Evolutionary conservation across 2,329 filamentous ascomycete genomes (phyloP).

Genomic region (Colletotrichum incanum): DNA sequence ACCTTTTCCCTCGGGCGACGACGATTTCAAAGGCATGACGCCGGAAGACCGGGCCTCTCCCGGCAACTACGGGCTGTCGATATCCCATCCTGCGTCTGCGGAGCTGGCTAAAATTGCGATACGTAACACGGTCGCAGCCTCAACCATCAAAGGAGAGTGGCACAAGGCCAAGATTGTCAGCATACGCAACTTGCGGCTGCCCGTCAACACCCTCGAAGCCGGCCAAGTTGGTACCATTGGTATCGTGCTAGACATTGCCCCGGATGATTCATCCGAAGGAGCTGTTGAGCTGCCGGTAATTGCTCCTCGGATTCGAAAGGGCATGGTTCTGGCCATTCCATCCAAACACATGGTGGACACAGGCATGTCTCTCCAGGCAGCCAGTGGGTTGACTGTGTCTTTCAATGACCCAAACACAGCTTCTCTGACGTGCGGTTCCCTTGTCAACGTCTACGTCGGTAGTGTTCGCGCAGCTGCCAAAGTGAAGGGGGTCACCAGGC

Average conservation of each 20-base stretch:
- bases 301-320: slow-evolving; percentile 74
- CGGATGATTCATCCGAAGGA: slow-evolving; percentile 52
- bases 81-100: slow-evolving; percentile 68
- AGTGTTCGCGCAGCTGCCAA: slow-evolving; percentile 88
- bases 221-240: slow-evolving; percentile 94
- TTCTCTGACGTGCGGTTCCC: slow-evolving; percentile 75
- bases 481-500: slow-evolving; percentile 58
- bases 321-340: slow-evolving; percentile 84
- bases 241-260: slow-evolving; percentile 71
- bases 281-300: slow-evolving; percentile 49
- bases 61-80: slow-evolving; percentile 64
- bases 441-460: slow-evolving; percentile 88
- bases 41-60: slow-evolving; percentile 65
- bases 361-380: slow-evolving; percentile 73
- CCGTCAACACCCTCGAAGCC: slow-evolving; percentile 81
- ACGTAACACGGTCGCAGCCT: slow-evolving; percentile 67
- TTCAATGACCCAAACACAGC: slow-evolving; percentile 77
- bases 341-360: slow-evolving; percentile 72
- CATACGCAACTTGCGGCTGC: slow-evolving; percentile 88
- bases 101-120: slow-evolving; percentile 69
- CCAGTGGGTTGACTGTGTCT: slow-evolving; percentile 78
- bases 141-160: slow-evolving; percentile 78
- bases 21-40: slow-evolving; percentile 58
- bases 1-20: slow-evolving; percentile 77
- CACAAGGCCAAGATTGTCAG: slow-evolving; percentile 85